A percentile compares a stretch with the other conserved stretches of the same genome.
Evolutionary conservation across 495 filamentous ascomycete species (phyloP).

Genomic region (Chlorociboria aeruginascens): DNA sequence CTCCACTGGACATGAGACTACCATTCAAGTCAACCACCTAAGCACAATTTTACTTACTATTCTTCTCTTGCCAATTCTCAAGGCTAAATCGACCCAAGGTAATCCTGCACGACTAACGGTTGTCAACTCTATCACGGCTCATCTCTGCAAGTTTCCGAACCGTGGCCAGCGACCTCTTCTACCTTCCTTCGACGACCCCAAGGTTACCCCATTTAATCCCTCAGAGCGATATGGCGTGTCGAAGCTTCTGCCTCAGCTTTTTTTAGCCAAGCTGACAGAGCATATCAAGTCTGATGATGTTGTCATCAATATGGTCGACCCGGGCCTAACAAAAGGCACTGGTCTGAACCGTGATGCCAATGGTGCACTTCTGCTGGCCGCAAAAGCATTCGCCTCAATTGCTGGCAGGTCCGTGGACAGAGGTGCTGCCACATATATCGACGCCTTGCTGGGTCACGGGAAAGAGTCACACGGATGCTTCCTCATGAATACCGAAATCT

Average conservation of each 20-base stretch:
- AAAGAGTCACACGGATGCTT: constrained; percentile 32
- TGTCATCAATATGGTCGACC: constrained; percentile 33
- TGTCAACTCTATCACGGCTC: constrained; percentile 22
- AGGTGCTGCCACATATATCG: constrained; percentile 27
- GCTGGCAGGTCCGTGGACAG: constrained; percentile 18
- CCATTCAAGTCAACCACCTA: constrained; percentile 32
- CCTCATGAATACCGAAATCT: constrained; percentile 29
- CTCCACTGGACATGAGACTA: constrained; percentile 33
- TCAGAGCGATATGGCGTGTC: constrained; percentile 25
- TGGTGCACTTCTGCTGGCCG: constrained; percentile 2
- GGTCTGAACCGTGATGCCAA: constrained; percentile 22
- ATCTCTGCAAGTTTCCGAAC: constrained; percentile 22
- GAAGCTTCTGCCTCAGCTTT: constrained; percentile 30
- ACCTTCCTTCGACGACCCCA: constrained; percentile 27
- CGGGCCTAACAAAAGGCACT: constrained; percentile 30
- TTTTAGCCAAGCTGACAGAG: constrained; percentile 27
- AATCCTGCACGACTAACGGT: constrained; percentile 28
- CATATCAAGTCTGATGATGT: constrained; percentile 29
- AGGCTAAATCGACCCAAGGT: constrained; percentile 18
- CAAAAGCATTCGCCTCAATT: constrained; percentile 15
- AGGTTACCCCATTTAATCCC: constrained; percentile 16
- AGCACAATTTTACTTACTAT: constrained; percentile 33
- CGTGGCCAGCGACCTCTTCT: constrained; percentile 24
- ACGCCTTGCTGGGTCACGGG: constrained; percentile 27
- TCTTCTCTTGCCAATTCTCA: constrained; percentile 35